Base-by-base conservation (phyloP, 768 basidiomycete species). In the Lactifluus volemus region DNA sequence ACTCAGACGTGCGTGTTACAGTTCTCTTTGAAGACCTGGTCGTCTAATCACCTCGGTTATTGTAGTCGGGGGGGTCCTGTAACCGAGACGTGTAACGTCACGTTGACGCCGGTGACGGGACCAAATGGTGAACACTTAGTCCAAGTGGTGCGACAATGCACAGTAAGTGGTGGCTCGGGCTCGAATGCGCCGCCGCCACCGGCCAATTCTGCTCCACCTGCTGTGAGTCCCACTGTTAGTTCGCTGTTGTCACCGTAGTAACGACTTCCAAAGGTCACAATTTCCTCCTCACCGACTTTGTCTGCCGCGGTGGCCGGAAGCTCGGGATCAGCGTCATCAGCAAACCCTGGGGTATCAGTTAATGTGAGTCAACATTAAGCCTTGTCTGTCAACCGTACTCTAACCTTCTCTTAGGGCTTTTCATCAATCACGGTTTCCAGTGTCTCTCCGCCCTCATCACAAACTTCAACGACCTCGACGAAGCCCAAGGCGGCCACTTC, bases 1-100 rank as follows among this genome's bases (percentile, higher is more conserved):
- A 63, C 74, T 15, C 68, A 78, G 63, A 79, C 75, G 79, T 80
- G 67, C 69, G 79, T 74, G 15, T n/a, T 36, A 4, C 34, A 5
- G 6, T n/a, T 5, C 10, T 49, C 29, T 30, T 39, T 7, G 44
- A 19, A 19, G 17, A 29, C 15, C 15, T 19, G 17, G 36, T 17
- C 15, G 17, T 41, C 8, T 32, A 25, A 48, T 44, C 19, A 38
- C 44, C 44, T 45, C 30, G 9, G 17, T 47, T 25, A 67, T 70
- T 59, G 54, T 65, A 48, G 65, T 38, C 8, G n/a, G 14, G 52
- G 57, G 14, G 75, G 74, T 0, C 63, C 68, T 1, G 72, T 74
- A 68, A 68, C 70, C n/a, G 67, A 76, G 67, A 71, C 67, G 2
- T 77, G 76, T 59, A 67, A 47, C 2, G 68, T 76, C 51, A 73